Evolutionary conservation across 106 monocot species (phyloP), one percentile per base, ranked within the genome.

Genomic region (Ottelia alismoides): DNA sequence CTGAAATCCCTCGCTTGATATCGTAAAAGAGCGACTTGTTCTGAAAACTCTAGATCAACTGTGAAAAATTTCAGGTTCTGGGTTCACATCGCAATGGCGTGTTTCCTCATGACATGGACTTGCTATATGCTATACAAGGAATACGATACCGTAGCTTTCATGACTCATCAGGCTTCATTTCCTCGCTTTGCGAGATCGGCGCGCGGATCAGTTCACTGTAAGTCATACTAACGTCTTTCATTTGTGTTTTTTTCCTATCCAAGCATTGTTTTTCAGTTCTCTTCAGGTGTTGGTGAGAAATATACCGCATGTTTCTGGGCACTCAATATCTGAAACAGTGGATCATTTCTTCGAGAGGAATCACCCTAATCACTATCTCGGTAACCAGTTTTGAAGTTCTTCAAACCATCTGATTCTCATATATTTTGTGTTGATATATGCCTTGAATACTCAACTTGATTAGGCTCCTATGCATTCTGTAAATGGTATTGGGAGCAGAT

Each of bases 301-400:
- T 52, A 40, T 98, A 20, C 89, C 85, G 32, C 66, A 57, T 58
- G 60, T 80, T 25, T 61, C 68, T 54, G 82, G 85, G 44, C 79
- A 90, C 57, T 79, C 98, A 31, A 72, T 85, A 44, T 72, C 85
- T 67, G 81, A 89, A 48, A 79, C 47, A 31, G 98, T 85, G 47
- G 98, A 98, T 11, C 74, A 82, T 52, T 98, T 90, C 62, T 98
- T 98, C 67, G 67, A 59, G 49, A 78, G 68, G 25, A 90, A 85
- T 66, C 89, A 98, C 65, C 82, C 89, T 60, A 79, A 85, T 10
- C 98, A 98, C 55, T 98, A 98, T 68, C 76, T 98, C 44, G 66
- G 85, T 25, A 89, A 98, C 31, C 96, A 96, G 96, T 88, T 92
- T n/a, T 66, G n/a, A n/a, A n/a, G n/a, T n/a, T n/a, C n/a, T n/a